Conservation (phyloP, 2,329 filamentous ascomycete genomes). For the Phialophora macrospora region DNA sequence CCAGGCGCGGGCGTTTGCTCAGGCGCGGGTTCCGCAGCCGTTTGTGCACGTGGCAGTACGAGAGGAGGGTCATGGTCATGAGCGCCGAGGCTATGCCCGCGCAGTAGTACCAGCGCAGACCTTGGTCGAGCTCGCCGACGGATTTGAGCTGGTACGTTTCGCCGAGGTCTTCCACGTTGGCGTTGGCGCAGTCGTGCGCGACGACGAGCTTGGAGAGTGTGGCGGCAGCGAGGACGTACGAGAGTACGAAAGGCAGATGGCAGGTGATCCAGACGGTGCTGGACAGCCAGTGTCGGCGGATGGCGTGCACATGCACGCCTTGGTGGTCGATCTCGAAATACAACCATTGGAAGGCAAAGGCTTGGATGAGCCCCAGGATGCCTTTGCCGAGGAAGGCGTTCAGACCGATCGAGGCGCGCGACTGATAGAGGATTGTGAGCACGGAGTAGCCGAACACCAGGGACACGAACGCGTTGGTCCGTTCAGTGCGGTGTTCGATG, state of each 20-base stretch:
- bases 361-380: constrained; percentile 16
- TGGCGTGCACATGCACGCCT: constrained; percentile 15
- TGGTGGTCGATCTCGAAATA: constrained; percentile 21
- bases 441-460: constrained; percentile 18
- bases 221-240: constrained; percentile 12
- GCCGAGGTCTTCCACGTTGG: constrained; percentile 13
- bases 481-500: constrained; percentile 20
- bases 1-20: constrained; percentile 10
- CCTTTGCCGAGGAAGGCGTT: constrained; percentile 17
- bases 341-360: constrained; percentile 18
- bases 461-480: constrained; percentile 18
- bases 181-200: constrained; percentile 21
- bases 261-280: constrained; percentile 20
- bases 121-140: constrained; percentile 8
- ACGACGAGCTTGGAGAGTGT: constrained; percentile 16
- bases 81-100: constrained; percentile 9
- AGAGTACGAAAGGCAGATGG: constrained; percentile 19
- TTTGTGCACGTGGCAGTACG: constrained; percentile 19
- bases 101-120: constrained; percentile 18
- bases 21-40: constrained; percentile 15
- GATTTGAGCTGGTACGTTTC: constrained; percentile 11
- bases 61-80: constrained; percentile 11
- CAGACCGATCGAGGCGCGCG: constrained; percentile 10
- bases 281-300: constrained; percentile 17
- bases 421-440: constrained; percentile 17